Base-by-base conservation (phyloP, 768 basidiomycete species). In the Tylopilus cervinicoccineus region DNA sequence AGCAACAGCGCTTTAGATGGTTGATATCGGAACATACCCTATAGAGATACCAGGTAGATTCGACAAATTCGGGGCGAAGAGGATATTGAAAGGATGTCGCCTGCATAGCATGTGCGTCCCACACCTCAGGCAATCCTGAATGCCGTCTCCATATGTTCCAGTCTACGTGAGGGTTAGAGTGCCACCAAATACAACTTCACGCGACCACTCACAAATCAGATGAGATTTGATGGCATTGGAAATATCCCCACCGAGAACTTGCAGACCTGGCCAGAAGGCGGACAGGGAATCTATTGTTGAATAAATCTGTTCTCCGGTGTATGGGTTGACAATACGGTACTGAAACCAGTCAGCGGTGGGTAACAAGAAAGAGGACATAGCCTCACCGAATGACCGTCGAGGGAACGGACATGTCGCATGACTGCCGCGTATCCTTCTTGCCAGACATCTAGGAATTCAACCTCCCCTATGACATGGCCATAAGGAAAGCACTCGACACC, bases 231-330 rank as follows among this genome's bases (percentile, higher is more conserved):
- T 89, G 16, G 94, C 95, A 64, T 80, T 92, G 63, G 89, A 83
- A 29, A 96, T 63, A 70, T 96, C 89, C 17, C 88, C 89, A 4
- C 83, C 82, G 12, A 92, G 70, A 10, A 93, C 88, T 68, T 96
- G 95, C 14, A 97, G 73, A 19, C 94, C 96, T n/a, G 95, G 92
- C 83, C 94, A 93, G 66, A 98, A 99, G 1, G 96, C 93, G 2
- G 93, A 91, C 14, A 99, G 71, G 2, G 93, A 96, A 64, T 99
- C 96, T n/a, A 95, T 73, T n/a, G 84, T 86, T 38, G 76, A 70
- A 60, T 84, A 89, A 7, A 83, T 75, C 6, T 81, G 72, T 50
- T 89, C 84, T 17, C 94, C 92, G 24, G 72, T 80, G 42, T 80
- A 70, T 69, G 93, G 88, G 49, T 90, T 81, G n/a, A 93, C 82